Base-by-base conservation (phyloP, 805 yeast genomes). In the Ogataea zsoltii region DNA sequence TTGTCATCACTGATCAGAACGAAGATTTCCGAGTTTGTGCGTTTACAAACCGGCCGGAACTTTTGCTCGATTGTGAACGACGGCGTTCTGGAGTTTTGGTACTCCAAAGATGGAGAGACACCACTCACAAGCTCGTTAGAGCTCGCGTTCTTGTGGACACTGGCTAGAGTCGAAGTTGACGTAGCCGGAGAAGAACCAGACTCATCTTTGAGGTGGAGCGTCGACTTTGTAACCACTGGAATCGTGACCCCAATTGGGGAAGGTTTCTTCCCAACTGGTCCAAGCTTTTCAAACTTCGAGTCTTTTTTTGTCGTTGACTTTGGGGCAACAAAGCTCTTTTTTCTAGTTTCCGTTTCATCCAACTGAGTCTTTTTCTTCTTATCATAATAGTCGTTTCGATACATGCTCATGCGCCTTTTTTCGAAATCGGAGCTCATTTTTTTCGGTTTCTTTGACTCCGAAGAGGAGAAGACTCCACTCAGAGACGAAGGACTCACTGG, bases 1-100 rank as follows among this genome's bases (percentile, higher is more conserved):
- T 83, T 83, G 60, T 91, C 91, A n/a, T 66, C 63, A 0, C 96
- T 84, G 0, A 79, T 77, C 40, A 90, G 65, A 3, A 88, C 66
- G 49, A 65, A 71, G 11, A 56, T 57, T 32, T 68, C 68, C 3
- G 63, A 63, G 13, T 11, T 28, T 6, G 31, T 28, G 9, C 34
- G 16, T 44, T 53, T 62, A 42, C 64, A 68, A 41, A 57, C 58
- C 17, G 71, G 83, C 53, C 60, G 67, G 47, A 54, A 74, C 50
- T 65, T 70, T 25, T 60, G 57, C 36, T 68, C 74, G 14, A 72
- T 21, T 3, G 32, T 30, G 45, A 50, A 41, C 18, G 41, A 12
- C 14, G 35, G 18, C 18, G 40, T 44, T 12, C 25, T 32, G 6
- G 14, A n/a, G 12, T n/a, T 10, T 11, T 13, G 13, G 14, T 25